A percentile compares a stretch with the other conserved stretches of the same genome.
Conservation (phyloP, 495 filamentous ascomycete species). For the Penicilliopsis zonata region DNA sequence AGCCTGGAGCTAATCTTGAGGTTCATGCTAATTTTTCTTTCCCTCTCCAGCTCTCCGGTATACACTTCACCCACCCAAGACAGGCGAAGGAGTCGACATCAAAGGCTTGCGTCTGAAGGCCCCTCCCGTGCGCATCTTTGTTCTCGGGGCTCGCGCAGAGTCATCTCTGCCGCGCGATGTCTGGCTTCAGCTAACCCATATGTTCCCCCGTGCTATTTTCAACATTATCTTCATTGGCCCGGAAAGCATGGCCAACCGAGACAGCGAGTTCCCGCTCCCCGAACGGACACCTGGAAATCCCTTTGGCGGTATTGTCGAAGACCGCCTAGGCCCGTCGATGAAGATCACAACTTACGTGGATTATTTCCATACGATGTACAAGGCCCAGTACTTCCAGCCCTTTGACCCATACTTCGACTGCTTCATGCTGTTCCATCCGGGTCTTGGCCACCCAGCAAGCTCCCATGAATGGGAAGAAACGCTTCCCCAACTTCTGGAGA, state of each 20-base stretch:
- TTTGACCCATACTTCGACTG: constrained; percentile 97
- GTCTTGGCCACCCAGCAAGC: constrained; percentile 84
- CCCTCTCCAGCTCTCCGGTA: constrained; percentile 74
- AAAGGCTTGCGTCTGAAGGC: constrained; percentile 71
- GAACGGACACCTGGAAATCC: constrained; percentile 73
- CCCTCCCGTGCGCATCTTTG: constrained; percentile 82
- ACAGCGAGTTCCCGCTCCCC: constrained; percentile 82
- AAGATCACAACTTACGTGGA: constrained; percentile 97
- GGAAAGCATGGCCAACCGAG: constrained; percentile 84
- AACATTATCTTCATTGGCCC: constrained; percentile 93
- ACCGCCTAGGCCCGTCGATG: constrained; percentile 67
- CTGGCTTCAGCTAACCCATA: constrained; percentile 81
- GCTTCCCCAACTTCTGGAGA: constrained; percentile 78
- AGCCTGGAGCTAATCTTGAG: constrained; percentile 1
- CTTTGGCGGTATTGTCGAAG: constrained; percentile 86
- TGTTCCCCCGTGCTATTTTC: constrained; percentile 65
- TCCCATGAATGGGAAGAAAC: constrained; percentile 90
- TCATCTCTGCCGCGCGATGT: constrained; percentile 88
- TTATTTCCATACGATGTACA: constrained; percentile 94
- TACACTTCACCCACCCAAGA: constrained; percentile 74
- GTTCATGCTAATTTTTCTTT: constrained; percentile 6
- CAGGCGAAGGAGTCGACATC: constrained; percentile 61
- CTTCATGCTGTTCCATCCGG: constrained; percentile 92
- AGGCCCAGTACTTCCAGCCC: constrained; percentile 75
- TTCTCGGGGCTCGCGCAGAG: constrained; percentile 90